Percentiles rank a stretch among this genome's conserved stretches.
Evolutionary conservation across 371 early-diverging fungal species (phyloP).

Genomic region (Mucor indicus): DNA sequence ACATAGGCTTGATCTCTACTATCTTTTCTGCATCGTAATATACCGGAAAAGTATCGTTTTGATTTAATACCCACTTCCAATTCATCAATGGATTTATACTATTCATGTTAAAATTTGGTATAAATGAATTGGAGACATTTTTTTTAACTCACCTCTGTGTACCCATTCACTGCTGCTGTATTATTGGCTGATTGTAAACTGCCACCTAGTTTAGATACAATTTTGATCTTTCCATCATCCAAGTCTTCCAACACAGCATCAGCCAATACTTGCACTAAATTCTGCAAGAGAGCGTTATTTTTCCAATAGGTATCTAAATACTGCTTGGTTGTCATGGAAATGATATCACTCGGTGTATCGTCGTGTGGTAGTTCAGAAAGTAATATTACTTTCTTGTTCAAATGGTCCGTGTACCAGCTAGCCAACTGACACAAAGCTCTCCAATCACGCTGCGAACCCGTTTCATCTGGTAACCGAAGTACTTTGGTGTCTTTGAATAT

Average conservation of each 20-base stretch:
- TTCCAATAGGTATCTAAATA: conserved; percentile 47
- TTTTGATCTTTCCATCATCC: conserved; percentile 29
- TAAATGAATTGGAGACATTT: not conserved
- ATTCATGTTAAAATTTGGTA: not conserved
- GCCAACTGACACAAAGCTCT: conserved; percentile 57
- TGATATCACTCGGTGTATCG: not conserved
- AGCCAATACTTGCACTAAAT: conserved; percentile 44
- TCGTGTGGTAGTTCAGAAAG: conserved; percentile 41
- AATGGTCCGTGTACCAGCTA: conserved; percentile 56
- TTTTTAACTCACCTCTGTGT: conserved; percentile 40
- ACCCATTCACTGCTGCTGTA: conserved; percentile 37
- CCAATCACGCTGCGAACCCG: conserved; percentile 51
- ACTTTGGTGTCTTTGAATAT: conserved; percentile 50
- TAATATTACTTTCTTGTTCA: conserved; percentile 44
- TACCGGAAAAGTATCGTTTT: conserved; percentile 51
- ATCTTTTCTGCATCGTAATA: conserved; percentile 46
- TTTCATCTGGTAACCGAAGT: conserved; percentile 44
- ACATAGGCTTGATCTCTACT: conserved; percentile 60
- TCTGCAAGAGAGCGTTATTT: conserved; percentile 35
- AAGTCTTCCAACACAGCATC: conserved; percentile 54
- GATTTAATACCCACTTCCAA: conserved; percentile 62
- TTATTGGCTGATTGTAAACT: not conserved
- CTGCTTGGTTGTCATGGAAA: conserved; percentile 33
- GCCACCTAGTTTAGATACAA: conserved; percentile 20
- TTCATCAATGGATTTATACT: conserved; percentile 61